A percentile compares a stretch with the other conserved stretches of the same genome.
These are phyloP conservation scores for Trypanosoma caninum DNA, from an alignment of 208 protist species.

Conservation along the genomic window DNA sequence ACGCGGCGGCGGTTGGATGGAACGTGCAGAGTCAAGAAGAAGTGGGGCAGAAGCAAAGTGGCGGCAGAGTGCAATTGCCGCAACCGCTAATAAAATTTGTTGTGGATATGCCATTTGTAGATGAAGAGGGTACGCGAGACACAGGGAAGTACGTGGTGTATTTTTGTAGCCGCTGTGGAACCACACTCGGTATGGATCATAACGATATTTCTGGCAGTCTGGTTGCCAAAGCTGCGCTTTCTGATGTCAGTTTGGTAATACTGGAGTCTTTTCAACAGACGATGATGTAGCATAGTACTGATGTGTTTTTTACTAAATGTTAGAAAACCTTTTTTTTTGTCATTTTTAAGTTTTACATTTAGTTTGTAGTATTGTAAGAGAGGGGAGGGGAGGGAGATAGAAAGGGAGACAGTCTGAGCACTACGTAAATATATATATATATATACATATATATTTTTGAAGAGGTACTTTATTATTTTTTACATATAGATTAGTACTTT, in stretches of 20 bases:
- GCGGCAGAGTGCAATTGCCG: background rate
- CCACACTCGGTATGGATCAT: constrained; percentile 52
- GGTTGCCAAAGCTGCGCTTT: constrained; percentile 46
- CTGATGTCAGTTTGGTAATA: constrained; percentile 39
- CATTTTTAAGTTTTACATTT: background rate
- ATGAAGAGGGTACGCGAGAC: background rate
- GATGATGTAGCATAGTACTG: constrained; percentile 4
- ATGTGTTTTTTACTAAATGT: background rate
- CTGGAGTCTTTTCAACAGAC: constrained; percentile 53
- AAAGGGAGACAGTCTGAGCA: background rate
- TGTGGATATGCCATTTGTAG: constrained; percentile 6
- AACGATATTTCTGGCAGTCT: constrained; percentile 54
- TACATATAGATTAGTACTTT: no score
- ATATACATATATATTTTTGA: background rate
- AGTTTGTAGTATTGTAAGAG: background rate
- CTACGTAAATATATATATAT: background rate
- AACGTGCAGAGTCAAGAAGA: background rate
- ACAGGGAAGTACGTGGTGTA: constrained; percentile 32
- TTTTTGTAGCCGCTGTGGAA: constrained; percentile 64
- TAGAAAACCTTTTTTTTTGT: background rate
- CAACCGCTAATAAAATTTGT: constrained; percentile 4
- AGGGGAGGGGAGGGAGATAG: background rate
- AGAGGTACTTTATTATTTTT: no score
- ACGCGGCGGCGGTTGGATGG: no score
- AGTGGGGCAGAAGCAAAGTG: background rate